Base-by-base conservation (phyloP, 1,284 basidiomycete species). In the Amylostereum areolatum region DNA sequence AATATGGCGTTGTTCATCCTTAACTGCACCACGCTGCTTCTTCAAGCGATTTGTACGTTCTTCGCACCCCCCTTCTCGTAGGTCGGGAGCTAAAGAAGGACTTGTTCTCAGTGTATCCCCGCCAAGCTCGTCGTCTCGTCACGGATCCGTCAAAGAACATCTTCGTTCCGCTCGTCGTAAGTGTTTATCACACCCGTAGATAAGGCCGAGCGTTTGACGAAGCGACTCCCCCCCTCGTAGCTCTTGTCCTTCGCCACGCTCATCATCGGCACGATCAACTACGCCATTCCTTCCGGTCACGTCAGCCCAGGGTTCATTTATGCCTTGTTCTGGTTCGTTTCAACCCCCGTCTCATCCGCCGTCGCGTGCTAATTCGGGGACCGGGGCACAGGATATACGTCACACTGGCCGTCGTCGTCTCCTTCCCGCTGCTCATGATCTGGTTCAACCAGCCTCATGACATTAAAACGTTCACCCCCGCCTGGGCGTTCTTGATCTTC, bases 391-490 rank as follows among this genome's bases (percentile, higher is more conserved):
- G 74, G 74, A 61, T 72, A n/a, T 76, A 76, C 52, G 67, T 73
- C 24, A 50, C 57, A 27, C 65, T 72, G 18, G 59, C 73, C 2
- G 33, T 71, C n/a, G 4, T 70, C 5, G 69, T 72, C 10, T 75
- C 69, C 52, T 71, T 74, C 57, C 70, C 71, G 1, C 75, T 77
- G 72, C 60, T 75, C 45, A 71, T 75, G 70, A 70, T 75, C 31
- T 77, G 74, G 73, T 75, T 72, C 60, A 74, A 74, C 50, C 61
- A 70, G 33, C 71, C 72, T 6, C 74, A 77, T 52, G 72, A 75
- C 43, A 50, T 76, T 47, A 60, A 48, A 5, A 63, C 66, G 10
- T 75, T 75, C 54, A 75, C 74, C 4, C 73, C 74, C 2, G 72
- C 73, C 0, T 75, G 72, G 60, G 74, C 73, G 4, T 75, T 76